Evolutionary conservation across 1,139 yeast genomes (phyloP).

Genomic region (Kodamaea arcana): DNA sequence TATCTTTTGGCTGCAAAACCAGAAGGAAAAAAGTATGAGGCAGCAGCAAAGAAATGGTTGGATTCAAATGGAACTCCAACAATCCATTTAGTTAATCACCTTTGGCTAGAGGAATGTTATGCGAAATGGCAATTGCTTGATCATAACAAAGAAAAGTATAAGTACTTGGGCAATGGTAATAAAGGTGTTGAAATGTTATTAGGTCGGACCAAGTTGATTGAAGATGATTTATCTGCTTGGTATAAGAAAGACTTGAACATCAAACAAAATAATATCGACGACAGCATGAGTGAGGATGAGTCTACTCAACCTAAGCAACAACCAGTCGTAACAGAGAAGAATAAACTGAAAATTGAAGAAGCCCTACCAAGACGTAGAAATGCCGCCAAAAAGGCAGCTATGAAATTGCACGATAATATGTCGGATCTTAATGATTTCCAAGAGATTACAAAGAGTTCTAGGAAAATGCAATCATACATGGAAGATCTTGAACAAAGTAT

Average conservation of each 20-base stretch:
- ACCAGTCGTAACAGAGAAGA: constrained; percentile 7
- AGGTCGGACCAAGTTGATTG: constrained; percentile 49
- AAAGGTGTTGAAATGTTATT: constrained; percentile 39
- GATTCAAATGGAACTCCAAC: constrained; percentile 25
- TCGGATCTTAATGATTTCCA: constrained; percentile 61
- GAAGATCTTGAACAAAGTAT: constrained; percentile 24
- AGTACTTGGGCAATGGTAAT: constrained; percentile 40
- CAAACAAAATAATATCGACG: constrained; percentile 23
- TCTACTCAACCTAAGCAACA: constrained; percentile 10
- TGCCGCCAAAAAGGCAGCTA: constrained; percentile 66
- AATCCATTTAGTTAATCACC: constrained; percentile 62
- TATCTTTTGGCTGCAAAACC: constrained; percentile 68
- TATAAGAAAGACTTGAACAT: constrained; percentile 16
- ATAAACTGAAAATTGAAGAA: constrained; percentile 4
- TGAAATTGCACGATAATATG: constrained; percentile 65
- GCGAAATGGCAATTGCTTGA: constrained; percentile 56
- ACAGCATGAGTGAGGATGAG: constrained; percentile 34
- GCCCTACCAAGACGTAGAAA: constrained; percentile 22
- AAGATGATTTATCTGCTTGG: constrained; percentile 38
- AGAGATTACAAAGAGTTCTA: constrained; percentile 36
- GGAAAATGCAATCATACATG: constrained; percentile 39
- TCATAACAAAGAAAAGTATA: constrained; percentile 39
- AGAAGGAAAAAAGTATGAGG: constrained; percentile 68
- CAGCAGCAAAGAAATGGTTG: constrained; percentile 62
- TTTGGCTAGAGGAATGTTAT: constrained; percentile 87